Evolutionary conservation across 306 rosid species (phyloP), one percentile per base, ranked within the genome.

Genomic region (Pterocarpus santalinus): DNA sequence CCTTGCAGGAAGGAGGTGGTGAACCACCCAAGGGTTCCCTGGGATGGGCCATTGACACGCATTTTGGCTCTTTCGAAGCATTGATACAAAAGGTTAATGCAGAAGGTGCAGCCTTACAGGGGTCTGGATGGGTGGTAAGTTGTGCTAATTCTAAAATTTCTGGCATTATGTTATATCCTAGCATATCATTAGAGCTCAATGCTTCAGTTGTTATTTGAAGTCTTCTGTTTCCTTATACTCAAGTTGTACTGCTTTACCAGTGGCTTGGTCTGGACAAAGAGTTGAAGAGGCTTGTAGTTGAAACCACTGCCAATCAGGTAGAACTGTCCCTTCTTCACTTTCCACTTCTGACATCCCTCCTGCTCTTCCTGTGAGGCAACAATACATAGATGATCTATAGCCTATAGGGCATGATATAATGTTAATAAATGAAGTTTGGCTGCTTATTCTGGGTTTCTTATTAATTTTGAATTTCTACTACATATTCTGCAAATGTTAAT

Each of bases 91-190:
- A 88, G 82, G 47, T 92, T 49, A 95, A 84, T 51, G 85, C 97
- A 7, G 99, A 96, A 87, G 99, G 97, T 55, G 95, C 99, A 34
- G 99, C 91, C 34, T 55, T 96, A 49, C 99, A 96, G 88, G 99
- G 99, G 28, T 96, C 99, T 39, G 99, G 99, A 87, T 96, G 99
- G 99, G 99, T 94, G 97, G 99, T 96, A 88, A 76, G 92, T 85
- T 83, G 56, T 62, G 77, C 81, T 16, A 47, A 46, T 85, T 83
- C 34, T 76, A 72, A 43, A 74, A 78, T 55, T 78, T 44, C 55
- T 51, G 4, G 52, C 47, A 47, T 22, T 43, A 13, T 51, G 32
- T 84, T 61, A 49, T 75, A 49, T 56, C 65, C 13, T 73, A 80
- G 46, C 74, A 51, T 63, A 69, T 39, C 43, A 6, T 49, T 9